Conservation (phyloP, 2,329 filamentous ascomycete genomes). For the Curvularia sp. region DNA sequence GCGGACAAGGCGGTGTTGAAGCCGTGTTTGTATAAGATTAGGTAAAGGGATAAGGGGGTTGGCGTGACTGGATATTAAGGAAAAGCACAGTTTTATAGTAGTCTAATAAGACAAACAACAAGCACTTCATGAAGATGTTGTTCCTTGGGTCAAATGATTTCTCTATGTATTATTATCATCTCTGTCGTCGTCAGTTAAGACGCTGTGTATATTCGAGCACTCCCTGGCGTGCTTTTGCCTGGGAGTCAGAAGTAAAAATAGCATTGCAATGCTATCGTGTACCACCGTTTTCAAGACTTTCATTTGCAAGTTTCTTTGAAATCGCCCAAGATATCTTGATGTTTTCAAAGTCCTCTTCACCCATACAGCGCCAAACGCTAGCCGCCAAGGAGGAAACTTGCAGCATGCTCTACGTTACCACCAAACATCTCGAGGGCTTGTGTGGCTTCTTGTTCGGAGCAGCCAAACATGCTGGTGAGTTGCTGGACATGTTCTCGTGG, state of each 20-base stretch:
- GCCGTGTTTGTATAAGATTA: conserved; percentile 93
- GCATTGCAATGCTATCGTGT: too few species aligned
- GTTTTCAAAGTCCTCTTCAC: background rate
- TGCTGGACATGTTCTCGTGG: conserved; percentile 74
- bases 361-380: background rate
- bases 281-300: too few species aligned
- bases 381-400: conserved; percentile 71
- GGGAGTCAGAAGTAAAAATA: background rate
- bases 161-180: background rate
- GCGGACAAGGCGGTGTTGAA: conserved; percentile 78
- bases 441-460: conserved; percentile 76
- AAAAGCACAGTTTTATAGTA: too few species aligned
- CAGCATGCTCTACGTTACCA: conserved; percentile 89
- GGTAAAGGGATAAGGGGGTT: conserved; percentile 43
- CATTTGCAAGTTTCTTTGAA: background rate
- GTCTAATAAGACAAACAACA: too few species aligned
- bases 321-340: background rate
- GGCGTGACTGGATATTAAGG: background rate
- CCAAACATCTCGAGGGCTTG: conserved; percentile 81
- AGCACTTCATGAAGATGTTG: background rate
- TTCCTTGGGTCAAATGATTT: background rate
- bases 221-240: background rate
- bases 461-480: conserved; percentile 74
- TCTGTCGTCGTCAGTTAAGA: background rate
- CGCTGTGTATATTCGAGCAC: background rate